Evolutionary conservation across 179 eudicot genomes (phyloP), one percentile per base, ranked within the genome.

Genomic region (Amaranthus tricolor): DNA sequence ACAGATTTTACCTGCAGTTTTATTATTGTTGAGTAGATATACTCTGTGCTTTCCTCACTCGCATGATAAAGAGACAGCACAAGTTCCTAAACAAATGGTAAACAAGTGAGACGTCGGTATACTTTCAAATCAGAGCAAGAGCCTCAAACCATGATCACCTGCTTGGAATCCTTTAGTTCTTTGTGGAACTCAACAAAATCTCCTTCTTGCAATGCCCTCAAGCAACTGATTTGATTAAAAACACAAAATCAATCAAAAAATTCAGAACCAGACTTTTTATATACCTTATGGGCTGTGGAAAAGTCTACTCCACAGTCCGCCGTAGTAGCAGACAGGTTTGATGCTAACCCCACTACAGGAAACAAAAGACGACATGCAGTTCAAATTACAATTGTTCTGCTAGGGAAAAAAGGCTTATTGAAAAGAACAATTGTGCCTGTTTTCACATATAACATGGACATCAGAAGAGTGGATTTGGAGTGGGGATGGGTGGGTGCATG

Each of bases 151-250:
- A 70, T 57, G 43, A 64, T 80, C 73, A 95, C 99, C 97, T 95
- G 95, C 83, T 95, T 95, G 72, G 97, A 86, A 72, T 85, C 84
- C 69, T 78, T 87, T 72, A 93, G 49, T 71, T 82, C 85, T 63
- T 80, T 70, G 68, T 83, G 75, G 81, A 88, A 95, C 71, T 95
- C 97, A 82, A 73, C 68, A 62, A 66, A 74, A 80, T 91, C 93
- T 64, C 97, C 99, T 84, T 90, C 97, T 77, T 87, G 86, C 82
- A 95, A 82, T 71, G 97, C 95, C 85, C 92, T 87, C 79, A 95
- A 88, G 84, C 97, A 93, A 83, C 99, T 95, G 76, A 56, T 21
- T 31, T 53, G 40, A 82, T 70, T 55, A 48, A 71, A 19, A n/a
- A 76, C 43, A 74, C 7, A 56, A 45, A 17, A 65, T 66, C 62